phyloP scores from a whole-genome alignment of 306 rosid genomes.

The barrel medic (Medicago truncatula) region MtrunA17r5.0-ANR NC_053044.1:35092501-35093000 shows the following conservation, averaged over 20 bases:
- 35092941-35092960: constrained; percentile 46
- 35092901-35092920: constrained; percentile 48
- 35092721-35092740: constrained; percentile 37
- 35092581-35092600: not conserved
- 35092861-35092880: constrained; percentile 34
- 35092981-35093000: constrained; percentile 47
- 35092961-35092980: constrained; percentile 53
- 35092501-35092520: too few species aligned
- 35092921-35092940: constrained; percentile 48
- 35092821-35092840: constrained; percentile 34
- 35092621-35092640: too few species aligned
- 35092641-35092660: constrained; percentile 44
- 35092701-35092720: constrained; percentile 38
- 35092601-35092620: too few species aligned
- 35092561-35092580: not conserved
- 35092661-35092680: constrained; percentile 58
- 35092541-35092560: not conserved
- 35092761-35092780: constrained; percentile 37
- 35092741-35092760: constrained; percentile 44
- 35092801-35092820: constrained; percentile 50
- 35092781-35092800: constrained; percentile 45
- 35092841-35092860: constrained; percentile 5
- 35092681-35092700: constrained; percentile 41
- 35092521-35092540: too few species aligned
- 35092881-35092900: constrained; percentile 52